Conservation (phyloP, 192 early-diverging fungal genomes). For the Entrophospora sp. region DNA sequence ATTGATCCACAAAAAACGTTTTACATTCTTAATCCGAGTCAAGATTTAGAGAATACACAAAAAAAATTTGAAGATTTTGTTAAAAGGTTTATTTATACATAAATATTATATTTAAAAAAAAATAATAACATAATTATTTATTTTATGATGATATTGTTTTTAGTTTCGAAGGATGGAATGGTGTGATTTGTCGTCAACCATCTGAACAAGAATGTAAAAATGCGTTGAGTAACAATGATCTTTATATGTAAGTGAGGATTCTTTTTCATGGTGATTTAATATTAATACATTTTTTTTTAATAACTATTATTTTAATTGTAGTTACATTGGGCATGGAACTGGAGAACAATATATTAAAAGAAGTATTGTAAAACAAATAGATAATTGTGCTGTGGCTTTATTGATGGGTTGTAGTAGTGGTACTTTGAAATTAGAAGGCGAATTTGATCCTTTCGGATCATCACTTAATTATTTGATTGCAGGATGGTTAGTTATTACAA, state of each 20-base stretch:
- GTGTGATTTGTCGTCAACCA: constrained; percentile 59
- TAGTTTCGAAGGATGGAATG: constrained; percentile 51
- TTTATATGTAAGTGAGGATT: constrained; percentile 36
- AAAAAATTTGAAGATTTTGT: constrained; percentile 56
- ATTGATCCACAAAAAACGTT: constrained; percentile 44
- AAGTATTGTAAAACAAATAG: constrained; percentile 52
- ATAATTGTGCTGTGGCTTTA: constrained; percentile 67
- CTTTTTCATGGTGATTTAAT: neutral
- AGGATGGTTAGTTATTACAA: constrained; percentile 50
- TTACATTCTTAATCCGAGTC: constrained; percentile 89
- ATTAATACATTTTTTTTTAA: neutral
- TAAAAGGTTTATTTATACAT: constrained; percentile 22
- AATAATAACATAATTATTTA: neutral
- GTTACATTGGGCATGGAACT: constrained; percentile 93
- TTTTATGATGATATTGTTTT: neutral
- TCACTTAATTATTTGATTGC: constrained; percentile 77
- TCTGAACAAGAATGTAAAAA: constrained; percentile 52
- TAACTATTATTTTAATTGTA: constrained; percentile 22
- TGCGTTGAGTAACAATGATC: constrained; percentile 40
- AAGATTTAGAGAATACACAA: constrained; percentile 79
- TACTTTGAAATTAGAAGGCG: constrained; percentile 56
- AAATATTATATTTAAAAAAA: neutral
- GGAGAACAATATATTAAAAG: constrained; percentile 76
- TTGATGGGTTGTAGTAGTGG: constrained; percentile 96
- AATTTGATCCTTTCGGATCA: constrained; percentile 84